Conservation (phyloP, 176 grass and related monocot species). For the Miscanthus lutarioriparius region DNA sequence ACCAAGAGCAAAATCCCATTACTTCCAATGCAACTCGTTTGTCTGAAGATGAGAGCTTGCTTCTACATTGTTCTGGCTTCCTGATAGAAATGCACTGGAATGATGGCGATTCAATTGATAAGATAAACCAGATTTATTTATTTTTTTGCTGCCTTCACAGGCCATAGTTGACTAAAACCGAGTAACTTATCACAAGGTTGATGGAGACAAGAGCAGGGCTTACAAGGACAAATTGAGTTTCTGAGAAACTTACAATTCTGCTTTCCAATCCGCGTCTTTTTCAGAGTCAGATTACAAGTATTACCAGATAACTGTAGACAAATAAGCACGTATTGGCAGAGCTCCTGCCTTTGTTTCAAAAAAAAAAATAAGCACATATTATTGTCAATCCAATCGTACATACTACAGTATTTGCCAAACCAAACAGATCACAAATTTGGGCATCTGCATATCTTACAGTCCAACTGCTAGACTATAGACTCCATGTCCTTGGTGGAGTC, state of each 20-base stretch:
- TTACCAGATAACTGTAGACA: no score
- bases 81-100: background rate
- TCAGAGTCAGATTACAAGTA: background rate
- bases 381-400: no score
- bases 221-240: background rate
- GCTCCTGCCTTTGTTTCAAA: no score
- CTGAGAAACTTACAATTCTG: background rate
- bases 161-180: background rate
- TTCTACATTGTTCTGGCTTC: constrained; percentile 15
- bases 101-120: background rate
- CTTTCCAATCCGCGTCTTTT: background rate
- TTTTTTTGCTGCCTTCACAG: background rate
- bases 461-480: no score
- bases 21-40: constrained; percentile 30
- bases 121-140: background rate
- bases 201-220: background rate
- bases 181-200: background rate
- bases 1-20: constrained; percentile 11
- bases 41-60: constrained; percentile 9
- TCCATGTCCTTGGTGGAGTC: background rate
- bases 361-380: background rate
- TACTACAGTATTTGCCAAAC: background rate
- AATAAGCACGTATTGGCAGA: no score
- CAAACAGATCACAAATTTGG: background rate
- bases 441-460: background rate